phyloP scores from a whole-genome alignment of 1,284 basidiomycete species.

The Testicularia cyperi region DNA sequence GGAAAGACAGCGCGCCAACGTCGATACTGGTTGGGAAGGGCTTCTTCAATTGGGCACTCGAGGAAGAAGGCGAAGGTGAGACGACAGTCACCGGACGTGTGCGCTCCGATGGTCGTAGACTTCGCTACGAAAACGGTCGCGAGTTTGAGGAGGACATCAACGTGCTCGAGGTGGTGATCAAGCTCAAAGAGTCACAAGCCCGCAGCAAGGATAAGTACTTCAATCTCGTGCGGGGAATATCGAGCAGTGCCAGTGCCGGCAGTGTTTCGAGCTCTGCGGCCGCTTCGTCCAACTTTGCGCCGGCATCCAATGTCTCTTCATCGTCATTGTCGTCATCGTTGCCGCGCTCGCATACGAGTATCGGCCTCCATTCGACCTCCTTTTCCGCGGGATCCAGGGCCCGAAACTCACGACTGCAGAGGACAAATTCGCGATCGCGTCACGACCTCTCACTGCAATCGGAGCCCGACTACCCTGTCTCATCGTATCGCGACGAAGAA shows the following conservation, averaged over 20 bases:
- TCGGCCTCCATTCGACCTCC: background rate
- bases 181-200: conserved; percentile 51
- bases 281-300: no score
- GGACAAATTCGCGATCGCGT: background rate
- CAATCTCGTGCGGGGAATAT: conserved; percentile 39
- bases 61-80: conserved; percentile 55
- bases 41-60: conserved; percentile 51
- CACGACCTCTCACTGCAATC: conserved; percentile 18
- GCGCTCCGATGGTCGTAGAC: conserved; percentile 33
- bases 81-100: conserved; percentile 53
- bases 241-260: background rate
- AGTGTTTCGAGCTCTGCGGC: no score
- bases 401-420: background rate
- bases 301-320: no score
- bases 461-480: conserved; percentile 31
- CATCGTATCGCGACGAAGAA: no score
- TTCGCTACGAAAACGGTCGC: conserved; percentile 48
- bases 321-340: no score
- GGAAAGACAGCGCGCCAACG: conserved; percentile 11
- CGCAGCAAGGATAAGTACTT: conserved; percentile 51
- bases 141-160: conserved; percentile 40
- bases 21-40: conserved; percentile 55
- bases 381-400: background rate
- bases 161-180: conserved; percentile 53
- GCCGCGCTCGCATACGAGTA: background rate